Conservation (phyloP, 1,284 basidiomycete species). For the Phlebopus sp. region DNA sequence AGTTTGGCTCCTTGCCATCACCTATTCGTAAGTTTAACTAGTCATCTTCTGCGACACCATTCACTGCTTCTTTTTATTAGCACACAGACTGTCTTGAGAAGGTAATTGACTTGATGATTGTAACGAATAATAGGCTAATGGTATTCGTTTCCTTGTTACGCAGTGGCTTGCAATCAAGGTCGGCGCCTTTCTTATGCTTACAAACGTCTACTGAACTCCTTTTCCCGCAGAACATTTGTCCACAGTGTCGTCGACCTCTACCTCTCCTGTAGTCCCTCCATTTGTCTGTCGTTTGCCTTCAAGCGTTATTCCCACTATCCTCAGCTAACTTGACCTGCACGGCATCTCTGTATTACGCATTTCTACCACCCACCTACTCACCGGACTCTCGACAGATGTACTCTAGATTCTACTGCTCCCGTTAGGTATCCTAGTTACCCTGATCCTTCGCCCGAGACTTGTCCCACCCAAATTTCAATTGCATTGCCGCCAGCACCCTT, state of each 20-base stretch:
- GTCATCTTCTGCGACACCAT: constrained; percentile 3
- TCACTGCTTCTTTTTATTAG: constrained; percentile 36
- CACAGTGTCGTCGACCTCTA: constrained; percentile 79
- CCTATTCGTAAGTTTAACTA: constrained; percentile 65
- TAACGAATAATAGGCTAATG: constrained; percentile 8
- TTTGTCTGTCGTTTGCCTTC: background rate
- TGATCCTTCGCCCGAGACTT: constrained; percentile 5
- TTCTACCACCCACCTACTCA: background rate
- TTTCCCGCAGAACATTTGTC: constrained; percentile 71
- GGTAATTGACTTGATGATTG: constrained; percentile 35
- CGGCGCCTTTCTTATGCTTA: constrained; percentile 13
- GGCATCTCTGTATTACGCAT: background rate
- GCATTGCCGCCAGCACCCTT: constrained; percentile 54
- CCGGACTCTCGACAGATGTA: background rate
- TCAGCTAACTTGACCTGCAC: too few species aligned
- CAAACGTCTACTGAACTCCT: background rate
- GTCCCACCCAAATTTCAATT: constrained; percentile 72
- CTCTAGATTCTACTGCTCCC: constrained; percentile 10
- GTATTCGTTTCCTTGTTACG: constrained; percentile 7
- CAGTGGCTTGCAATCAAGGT: constrained; percentile 91
- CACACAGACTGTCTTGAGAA: constrained; percentile 83
- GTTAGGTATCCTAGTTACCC: background rate
- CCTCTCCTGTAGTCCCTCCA: constrained; percentile 57
- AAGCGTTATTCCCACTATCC: background rate
- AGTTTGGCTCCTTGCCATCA: constrained; percentile 88